phyloP scores from a whole-genome alignment of 192 early-diverging fungal genomes.

The Chytriomyces sp. region DNA sequence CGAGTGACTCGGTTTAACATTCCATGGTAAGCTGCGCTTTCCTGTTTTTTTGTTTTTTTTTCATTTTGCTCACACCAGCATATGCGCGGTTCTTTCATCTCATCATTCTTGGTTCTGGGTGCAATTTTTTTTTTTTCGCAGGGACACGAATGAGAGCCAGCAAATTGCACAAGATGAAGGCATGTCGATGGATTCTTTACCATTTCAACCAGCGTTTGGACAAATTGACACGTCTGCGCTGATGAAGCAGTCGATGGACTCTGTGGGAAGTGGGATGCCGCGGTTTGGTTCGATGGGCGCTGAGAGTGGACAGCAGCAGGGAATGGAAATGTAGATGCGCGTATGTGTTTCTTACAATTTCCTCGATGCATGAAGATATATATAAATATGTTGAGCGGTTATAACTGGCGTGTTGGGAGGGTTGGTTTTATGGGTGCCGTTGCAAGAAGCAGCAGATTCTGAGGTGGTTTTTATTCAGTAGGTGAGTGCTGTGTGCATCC shows the following conservation, averaged over 20 bases:
- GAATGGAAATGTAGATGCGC: too few relatives aligned
- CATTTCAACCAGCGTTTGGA: constrained; percentile 29
- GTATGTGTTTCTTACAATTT: too few relatives aligned
- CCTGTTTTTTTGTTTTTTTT: background rate
- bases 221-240: constrained; percentile 31
- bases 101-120: background rate
- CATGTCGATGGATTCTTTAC: background rate
- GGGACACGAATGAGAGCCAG: constrained; percentile 12
- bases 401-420: too few relatives aligned
- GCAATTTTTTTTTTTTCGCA: background rate
- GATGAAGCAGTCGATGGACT: constrained; percentile 18
- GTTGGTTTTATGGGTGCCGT: too few relatives aligned
- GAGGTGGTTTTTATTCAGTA: too few relatives aligned
- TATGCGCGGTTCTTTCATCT: background rate
- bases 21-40: constrained; percentile 36
- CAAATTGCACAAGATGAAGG: constrained; percentile 15
- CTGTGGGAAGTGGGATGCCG: background rate
- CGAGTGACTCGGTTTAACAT: constrained; percentile 86
- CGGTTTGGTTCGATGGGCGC: background rate
- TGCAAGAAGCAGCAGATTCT: too few relatives aligned
- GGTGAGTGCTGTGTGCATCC: too few relatives aligned
- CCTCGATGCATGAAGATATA: too few relatives aligned
- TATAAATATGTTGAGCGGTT: too few relatives aligned
- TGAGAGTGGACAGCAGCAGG: too few relatives aligned
- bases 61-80: background rate